Evolutionary conservation across 169 alveolate genomes (phyloP).

Genomic region (Plasmodium cynomolgi): DNA sequence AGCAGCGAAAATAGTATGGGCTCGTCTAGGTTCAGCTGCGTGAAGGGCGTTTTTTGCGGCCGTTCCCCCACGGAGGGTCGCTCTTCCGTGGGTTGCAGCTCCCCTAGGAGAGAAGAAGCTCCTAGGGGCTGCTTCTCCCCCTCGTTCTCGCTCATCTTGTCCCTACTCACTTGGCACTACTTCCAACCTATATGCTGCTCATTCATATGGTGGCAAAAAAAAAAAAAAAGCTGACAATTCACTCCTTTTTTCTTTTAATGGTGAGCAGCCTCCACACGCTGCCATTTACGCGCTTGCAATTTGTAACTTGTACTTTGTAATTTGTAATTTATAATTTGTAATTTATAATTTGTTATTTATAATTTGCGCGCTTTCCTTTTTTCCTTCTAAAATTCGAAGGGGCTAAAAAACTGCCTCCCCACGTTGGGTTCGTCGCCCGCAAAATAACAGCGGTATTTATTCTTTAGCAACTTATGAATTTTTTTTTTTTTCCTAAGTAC

Average conservation of each 20-base stretch:
- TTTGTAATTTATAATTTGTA: too few relatives aligned
- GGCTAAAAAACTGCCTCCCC: conserved; percentile 1
- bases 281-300: neutral
- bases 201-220: neutral
- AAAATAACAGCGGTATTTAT: neutral
- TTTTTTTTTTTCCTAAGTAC: neutral
- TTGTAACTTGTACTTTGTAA: neutral
- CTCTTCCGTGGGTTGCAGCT: neutral
- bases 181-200: neutral
- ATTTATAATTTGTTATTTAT: too few relatives aligned
- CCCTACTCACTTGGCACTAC: neutral
- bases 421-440: neutral
- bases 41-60: conserved; percentile 24
- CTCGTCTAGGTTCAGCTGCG: conserved; percentile 31
- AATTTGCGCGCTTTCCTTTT: neutral
- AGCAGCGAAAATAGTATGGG: conserved; percentile 31
- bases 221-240: neutral
- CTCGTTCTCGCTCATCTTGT: neutral
- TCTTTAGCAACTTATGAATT: neutral
- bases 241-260: neutral
- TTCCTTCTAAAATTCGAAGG: neutral
- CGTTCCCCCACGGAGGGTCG: neutral
- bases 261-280: neutral
- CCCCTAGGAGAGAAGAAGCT: neutral
- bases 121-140: neutral